A percentile compares a stretch with the other conserved stretches of the same genome.
Evolutionary conservation across 208 protist species (phyloP).

Genomic region (Trichomonas vaginalis): DNA sequence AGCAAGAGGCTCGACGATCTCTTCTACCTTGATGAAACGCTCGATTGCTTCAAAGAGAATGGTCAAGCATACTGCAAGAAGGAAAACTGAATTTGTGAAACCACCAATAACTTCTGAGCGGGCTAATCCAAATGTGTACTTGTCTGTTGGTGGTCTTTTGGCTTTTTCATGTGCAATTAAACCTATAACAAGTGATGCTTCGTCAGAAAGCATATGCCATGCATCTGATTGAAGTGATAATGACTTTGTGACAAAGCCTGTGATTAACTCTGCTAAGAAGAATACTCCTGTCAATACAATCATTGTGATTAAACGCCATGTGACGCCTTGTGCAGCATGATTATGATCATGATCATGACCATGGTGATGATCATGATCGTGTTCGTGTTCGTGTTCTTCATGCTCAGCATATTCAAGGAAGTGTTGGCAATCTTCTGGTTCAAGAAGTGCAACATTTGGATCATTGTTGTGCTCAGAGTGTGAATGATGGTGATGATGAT

Average conservation of each 20-base stretch:
- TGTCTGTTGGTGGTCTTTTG: not conserved
- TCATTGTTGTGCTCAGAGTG: too few species aligned
- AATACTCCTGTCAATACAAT: conserved; percentile 17
- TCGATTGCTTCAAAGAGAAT: conserved; percentile 20
- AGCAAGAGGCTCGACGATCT: not conserved
- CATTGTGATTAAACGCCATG: conserved; percentile 4
- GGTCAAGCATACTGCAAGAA: conserved; percentile 10
- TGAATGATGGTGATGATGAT: too few species aligned
- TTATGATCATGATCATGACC: not conserved
- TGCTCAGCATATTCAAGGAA: not conserved
- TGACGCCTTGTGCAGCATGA: not conserved
- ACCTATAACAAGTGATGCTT: conserved; percentile 15
- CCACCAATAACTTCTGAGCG: conserved; percentile 18
- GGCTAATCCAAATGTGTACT: not conserved
- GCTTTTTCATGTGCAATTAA: not conserved
- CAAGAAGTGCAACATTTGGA: not conserved
- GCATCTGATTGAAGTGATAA: conserved; percentile 19
- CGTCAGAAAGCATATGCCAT: conserved; percentile 21
- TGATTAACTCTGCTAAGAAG: conserved; percentile 14
- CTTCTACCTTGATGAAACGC: not conserved
- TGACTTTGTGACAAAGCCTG: not conserved
- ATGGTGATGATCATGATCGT: not conserved
- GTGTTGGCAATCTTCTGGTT: not conserved
- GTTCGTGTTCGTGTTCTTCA: not conserved
- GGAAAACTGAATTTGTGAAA: conserved; percentile 19